phyloP scores from a whole-genome alignment of 1,284 basidiomycete genomes.

The Phellopilus nigrolimitatus region DNA sequence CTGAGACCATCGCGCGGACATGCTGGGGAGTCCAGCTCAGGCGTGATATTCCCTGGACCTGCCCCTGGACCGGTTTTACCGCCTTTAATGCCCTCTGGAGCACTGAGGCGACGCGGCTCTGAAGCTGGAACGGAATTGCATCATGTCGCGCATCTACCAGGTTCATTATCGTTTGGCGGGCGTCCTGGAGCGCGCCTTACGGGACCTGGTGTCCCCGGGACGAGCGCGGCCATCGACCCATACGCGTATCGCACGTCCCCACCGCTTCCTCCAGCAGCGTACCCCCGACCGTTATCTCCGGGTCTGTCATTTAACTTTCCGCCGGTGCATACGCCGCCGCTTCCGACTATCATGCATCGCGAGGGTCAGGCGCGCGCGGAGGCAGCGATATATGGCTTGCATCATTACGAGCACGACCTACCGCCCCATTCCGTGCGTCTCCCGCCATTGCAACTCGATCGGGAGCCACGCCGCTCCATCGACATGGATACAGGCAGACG shows the following conservation, averaged over 20 bases:
- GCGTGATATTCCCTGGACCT: neutral
- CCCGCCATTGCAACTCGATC: constrained; percentile 14
- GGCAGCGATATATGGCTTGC: neutral
- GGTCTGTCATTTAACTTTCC: constrained; percentile 2
- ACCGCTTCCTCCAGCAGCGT: neutral
- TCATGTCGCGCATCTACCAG: neutral
- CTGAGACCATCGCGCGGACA: neutral
- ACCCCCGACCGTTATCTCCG: constrained; percentile 8
- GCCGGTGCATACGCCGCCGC: constrained; percentile 1
- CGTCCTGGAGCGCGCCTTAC: constrained; percentile 4
- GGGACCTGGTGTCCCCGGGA: constrained; percentile 17
- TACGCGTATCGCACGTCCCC: neutral
- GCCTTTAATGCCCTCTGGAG: neutral
- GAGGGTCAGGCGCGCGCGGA: neutral
- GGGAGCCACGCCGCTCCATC: neutral
- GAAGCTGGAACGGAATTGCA: constrained; percentile 3
- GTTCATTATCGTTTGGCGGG: neutral
- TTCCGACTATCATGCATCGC: neutral
- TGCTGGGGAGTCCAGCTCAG: neutral
- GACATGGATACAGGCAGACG: neutral
- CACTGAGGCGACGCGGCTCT: neutral
- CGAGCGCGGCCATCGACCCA: constrained; percentile 1
- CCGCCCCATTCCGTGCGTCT: constrained; percentile 5
- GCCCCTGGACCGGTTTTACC: neutral
- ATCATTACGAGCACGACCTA: neutral